These are phyloP conservation scores for Crataegus laevigata DNA, from an alignment of 306 rosid species.

Conservation along the genomic window DNA sequence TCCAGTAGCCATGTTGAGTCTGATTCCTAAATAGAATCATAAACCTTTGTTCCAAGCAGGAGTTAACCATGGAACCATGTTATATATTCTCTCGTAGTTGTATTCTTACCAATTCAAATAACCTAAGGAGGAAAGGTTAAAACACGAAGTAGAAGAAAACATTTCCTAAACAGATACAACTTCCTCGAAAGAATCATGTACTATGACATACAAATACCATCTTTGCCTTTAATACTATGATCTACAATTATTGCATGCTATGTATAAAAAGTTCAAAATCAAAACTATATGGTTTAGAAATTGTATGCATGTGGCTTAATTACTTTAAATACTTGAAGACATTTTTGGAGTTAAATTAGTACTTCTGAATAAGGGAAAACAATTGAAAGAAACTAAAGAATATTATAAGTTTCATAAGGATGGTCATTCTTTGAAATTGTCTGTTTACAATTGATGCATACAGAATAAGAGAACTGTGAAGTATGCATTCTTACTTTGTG, in stretches of 20 bases:
- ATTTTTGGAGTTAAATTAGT: background rate
- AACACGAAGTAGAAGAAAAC: background rate
- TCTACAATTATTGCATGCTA: background rate
- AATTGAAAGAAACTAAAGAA: background rate
- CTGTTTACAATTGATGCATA: background rate
- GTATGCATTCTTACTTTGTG: slow-evolving; percentile 63
- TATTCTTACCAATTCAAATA: background rate
- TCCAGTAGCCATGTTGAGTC: background rate
- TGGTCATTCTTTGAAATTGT: background rate
- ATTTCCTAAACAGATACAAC: background rate
- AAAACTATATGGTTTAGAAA: background rate
- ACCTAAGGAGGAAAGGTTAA: background rate
- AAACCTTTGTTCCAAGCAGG: background rate
- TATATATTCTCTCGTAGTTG: background rate
- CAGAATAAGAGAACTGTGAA: background rate
- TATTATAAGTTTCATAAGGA: background rate
- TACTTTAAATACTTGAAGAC: background rate
- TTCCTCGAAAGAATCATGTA: background rate
- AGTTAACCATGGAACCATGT: background rate
- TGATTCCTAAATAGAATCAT: background rate
- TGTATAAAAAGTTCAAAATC: background rate
- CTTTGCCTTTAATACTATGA: background rate
- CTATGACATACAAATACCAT: background rate
- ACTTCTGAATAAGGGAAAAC: background rate
- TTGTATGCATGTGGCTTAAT: background rate